These are phyloP conservation scores for Panicum miliaceum DNA, from an alignment of 176 grass and related monocot genomes.

Conservation along the genomic window DNA sequence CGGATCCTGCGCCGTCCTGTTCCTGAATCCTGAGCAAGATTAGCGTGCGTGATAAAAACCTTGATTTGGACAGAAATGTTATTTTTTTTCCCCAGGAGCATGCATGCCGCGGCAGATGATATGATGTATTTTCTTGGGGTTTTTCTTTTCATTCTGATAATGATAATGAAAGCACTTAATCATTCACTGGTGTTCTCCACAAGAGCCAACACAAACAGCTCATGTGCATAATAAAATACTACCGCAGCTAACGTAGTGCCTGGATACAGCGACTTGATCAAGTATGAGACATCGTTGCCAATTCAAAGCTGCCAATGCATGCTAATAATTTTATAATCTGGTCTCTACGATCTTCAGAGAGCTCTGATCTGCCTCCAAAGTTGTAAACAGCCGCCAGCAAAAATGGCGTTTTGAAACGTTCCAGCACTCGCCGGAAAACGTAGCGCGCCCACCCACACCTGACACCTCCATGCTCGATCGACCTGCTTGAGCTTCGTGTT, in stretches of 20 bases:
- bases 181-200: no score
- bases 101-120: no score
- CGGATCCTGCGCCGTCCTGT: background rate
- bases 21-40: background rate
- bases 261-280: constrained; percentile 22
- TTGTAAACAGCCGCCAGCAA: background rate
- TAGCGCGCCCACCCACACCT: background rate
- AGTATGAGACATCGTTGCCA: constrained; percentile 13
- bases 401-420: background rate
- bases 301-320: constrained; percentile 8
- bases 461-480: background rate
- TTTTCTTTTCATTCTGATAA: background rate
- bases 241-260: background rate
- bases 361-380: background rate
- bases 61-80: background rate
- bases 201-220: background rate
- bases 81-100: background rate
- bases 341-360: background rate
- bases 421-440: background rate
- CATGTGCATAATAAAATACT: constrained; percentile 15
- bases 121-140: background rate
- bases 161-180: background rate
- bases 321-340: background rate
- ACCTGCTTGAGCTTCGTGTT: background rate
- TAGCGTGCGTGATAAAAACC: background rate